Evolutionary conservation across 2,329 filamentous ascomycete species (phyloP), one percentile per base, ranked within the genome.

Genomic region (Colletotrichum gloeosporioides): DNA sequence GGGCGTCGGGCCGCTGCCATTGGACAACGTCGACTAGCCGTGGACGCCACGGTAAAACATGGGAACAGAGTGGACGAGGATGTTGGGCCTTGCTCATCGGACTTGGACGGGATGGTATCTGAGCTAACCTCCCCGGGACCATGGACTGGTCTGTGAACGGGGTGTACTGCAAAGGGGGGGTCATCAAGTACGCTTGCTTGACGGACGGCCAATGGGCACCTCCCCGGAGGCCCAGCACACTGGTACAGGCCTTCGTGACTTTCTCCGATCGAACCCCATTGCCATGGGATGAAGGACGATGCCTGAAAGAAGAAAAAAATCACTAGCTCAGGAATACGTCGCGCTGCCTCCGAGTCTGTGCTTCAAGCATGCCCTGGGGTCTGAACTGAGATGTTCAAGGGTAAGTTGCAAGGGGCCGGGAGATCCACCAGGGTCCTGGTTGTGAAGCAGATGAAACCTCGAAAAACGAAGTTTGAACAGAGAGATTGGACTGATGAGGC

Each of bases 391-490:
- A 53, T 16, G 32, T 31, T 36, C 63, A 32, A 55, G 69, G 62
- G 62, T 73, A 18, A 59, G 39, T 73, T 73, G 69, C 70, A 69
- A 76, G 70, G 73, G 73, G 73, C 32, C 64, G 63, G 59, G 10
- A 62, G 70, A 73, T 76, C 70, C 44, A 61, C 70, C 73, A 69
- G 59, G 64, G 64, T 53, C 64, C 57, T 71, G 64, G 57, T 53
- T 39, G 57, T 76, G 73, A 70, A 76, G 73, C 61, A 27, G 39
- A 69, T 76, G 73, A 76, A 76, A 76, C 73, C 66, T 73, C 63
- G 32, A 73, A 76, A 71, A 76, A 73, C 70, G 70, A 76, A 76
- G 32, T 65, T 31, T 29, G 36, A 34, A 49, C 32, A 32, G 49
- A 32, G 59, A 76, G 29, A 44, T 59, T 39, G 63, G 29, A 61